Conservation (phyloP, 495 filamentous ascomycete genomes). For the Aspergillus conjunctus region DNA sequence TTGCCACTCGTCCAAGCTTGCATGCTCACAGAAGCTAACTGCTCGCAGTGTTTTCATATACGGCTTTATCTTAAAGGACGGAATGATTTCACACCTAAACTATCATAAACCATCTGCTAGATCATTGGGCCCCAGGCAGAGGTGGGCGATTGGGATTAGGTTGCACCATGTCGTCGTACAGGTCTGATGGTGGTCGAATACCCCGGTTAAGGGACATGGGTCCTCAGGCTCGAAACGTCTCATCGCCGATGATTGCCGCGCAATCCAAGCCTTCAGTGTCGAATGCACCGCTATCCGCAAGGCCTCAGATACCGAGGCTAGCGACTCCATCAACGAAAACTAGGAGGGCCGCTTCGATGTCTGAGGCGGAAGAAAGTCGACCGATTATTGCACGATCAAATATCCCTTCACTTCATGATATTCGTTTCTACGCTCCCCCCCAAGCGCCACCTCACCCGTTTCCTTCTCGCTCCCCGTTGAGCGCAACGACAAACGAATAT, state of each 20-base stretch:
- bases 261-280: conserved; percentile 21
- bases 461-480: conserved; percentile 12
- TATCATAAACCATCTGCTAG: conserved; percentile 25
- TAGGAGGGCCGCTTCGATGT: conserved; percentile 37
- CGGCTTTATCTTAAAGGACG: conserved; percentile 22
- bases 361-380: conserved; percentile 31
- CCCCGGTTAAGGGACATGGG: conserved; percentile 34
- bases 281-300: conserved; percentile 24
- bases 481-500: conserved; percentile 22
- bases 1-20: neutral
- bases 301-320: conserved; percentile 36
- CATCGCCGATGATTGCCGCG: conserved; percentile 25
- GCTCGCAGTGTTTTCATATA: conserved; percentile 12
- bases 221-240: conserved; percentile 31
- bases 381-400: conserved; percentile 29
- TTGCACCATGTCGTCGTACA: conserved; percentile 45
- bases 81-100: conserved; percentile 40
- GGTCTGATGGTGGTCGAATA: conserved; percentile 38
- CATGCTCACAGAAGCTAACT: conserved; percentile 7
- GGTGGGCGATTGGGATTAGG: conserved; percentile 29
- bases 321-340: conserved; percentile 27
- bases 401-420: conserved; percentile 26
- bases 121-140: conserved; percentile 34
- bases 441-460: conserved; percentile 31
- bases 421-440: conserved; percentile 37